These are phyloP conservation scores for Cnidoscolus chayamansa DNA, from an alignment of 441 rosid genomes.

Conservation along the genomic window DNA sequence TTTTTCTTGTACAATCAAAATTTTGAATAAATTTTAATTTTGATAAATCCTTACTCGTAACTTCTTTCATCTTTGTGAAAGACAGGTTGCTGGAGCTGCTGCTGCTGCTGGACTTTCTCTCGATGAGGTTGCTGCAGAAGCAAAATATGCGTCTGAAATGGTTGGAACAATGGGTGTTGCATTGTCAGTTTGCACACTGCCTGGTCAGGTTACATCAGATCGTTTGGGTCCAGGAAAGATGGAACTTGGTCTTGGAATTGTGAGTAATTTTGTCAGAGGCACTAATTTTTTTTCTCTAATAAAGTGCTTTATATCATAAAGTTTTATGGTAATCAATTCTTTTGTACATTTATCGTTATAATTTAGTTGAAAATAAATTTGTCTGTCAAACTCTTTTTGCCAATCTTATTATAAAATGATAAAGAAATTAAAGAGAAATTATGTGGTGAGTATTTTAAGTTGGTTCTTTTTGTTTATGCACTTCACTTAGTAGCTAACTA, in stretches of 20 bases:
- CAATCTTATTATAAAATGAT: neutral
- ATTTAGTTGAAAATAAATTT: neutral
- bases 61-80: constrained; percentile 25
- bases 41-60: constrained; percentile 12
- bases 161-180: constrained; percentile 99
- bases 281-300: constrained; percentile 6
- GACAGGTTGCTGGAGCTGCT: constrained; percentile 96
- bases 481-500: neutral
- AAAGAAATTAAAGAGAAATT: neutral
- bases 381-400: neutral
- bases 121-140: constrained; percentile 76
- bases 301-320: neutral
- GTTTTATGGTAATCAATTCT: neutral
- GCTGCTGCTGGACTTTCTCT: constrained; percentile 90
- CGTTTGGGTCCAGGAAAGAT: constrained; percentile 93
- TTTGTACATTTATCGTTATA: neutral
- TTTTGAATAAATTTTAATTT: constrained; percentile 17
- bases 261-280: constrained; percentile 40
- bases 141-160: constrained; percentile 73
- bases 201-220: constrained; percentile 87
- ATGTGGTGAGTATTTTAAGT: neutral
- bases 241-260: constrained; percentile 99
- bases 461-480: neutral
- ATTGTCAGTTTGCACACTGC: constrained; percentile 87
- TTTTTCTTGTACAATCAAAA: neutral